These are phyloP conservation scores for Metarhizium brunneum DNA, from an alignment of 2,329 filamentous ascomycete genomes.

Conservation along the genomic window DNA sequence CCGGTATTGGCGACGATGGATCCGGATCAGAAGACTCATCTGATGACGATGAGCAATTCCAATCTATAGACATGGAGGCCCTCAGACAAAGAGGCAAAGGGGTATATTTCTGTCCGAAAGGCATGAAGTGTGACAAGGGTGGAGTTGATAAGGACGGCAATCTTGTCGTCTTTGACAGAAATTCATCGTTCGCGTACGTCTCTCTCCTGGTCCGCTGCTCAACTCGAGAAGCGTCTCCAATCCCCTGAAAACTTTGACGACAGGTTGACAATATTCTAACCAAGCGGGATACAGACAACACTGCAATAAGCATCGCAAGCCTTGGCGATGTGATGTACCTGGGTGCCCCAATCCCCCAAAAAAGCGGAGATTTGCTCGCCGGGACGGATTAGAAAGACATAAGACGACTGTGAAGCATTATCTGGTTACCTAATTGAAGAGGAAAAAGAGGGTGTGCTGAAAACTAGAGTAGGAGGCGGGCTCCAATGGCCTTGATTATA, in stretches of 20 bases:
- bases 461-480: not conserved
- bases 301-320: slow-evolving; percentile 33
- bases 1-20: slow-evolving; percentile 4
- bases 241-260: too few relatives aligned
- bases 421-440: slow-evolving; percentile 14
- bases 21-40: slow-evolving; percentile 20
- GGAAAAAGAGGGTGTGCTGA: not conserved
- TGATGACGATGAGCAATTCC: slow-evolving; percentile 26
- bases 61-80: slow-evolving; percentile 28
- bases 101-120: slow-evolving; percentile 26
- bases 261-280: not conserved
- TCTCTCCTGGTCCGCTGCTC: not conserved
- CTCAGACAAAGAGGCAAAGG: slow-evolving; percentile 31
- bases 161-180: slow-evolving; percentile 29
- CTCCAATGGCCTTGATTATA: not conserved
- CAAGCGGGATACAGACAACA: slow-evolving; percentile 24
- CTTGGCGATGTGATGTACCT: slow-evolving; percentile 28
- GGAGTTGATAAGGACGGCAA: slow-evolving; percentile 29
- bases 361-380: slow-evolving; percentile 31
- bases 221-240: not conserved
- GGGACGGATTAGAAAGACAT: slow-evolving; percentile 32
- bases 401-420: slow-evolving; percentile 30
- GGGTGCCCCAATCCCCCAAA: slow-evolving; percentile 32
- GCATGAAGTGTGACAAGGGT: slow-evolving; percentile 27
- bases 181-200: slow-evolving; percentile 30